Percentiles rank a stretch among this genome's conserved stretches.
Evolutionary conservation across 1,284 basidiomycete species (phyloP).

Genomic region (Earliella scabrosa): DNA sequence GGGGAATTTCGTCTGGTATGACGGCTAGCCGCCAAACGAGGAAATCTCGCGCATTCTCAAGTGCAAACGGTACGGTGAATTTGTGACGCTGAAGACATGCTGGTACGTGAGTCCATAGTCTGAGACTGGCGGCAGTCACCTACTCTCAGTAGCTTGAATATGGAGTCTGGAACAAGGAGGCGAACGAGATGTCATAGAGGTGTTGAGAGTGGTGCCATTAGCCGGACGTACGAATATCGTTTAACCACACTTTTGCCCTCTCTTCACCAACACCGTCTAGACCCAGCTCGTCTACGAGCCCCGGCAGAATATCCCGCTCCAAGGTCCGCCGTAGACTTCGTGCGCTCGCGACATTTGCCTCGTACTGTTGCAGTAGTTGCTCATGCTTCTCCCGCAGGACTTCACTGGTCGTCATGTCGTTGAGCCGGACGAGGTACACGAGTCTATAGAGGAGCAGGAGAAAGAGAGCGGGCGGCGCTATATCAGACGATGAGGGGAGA

Average conservation of each 20-base stretch:
- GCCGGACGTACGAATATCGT: slow-evolving; percentile 47
- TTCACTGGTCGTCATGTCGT: slow-evolving; percentile 23
- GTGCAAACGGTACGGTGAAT: slow-evolving; percentile 65
- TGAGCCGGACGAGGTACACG: background rate
- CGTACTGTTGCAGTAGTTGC: slow-evolving; percentile 39
- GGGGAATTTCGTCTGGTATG: slow-evolving; percentile 42
- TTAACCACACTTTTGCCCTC: slow-evolving; percentile 63
- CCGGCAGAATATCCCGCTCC: slow-evolving; percentile 59
- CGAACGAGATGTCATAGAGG: background rate
- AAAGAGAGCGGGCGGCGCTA: background rate
- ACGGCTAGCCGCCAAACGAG: slow-evolving; percentile 62
- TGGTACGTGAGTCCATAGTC: too few species aligned
- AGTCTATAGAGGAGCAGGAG: background rate
- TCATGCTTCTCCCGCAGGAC: slow-evolving; percentile 27
- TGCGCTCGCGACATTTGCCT: slow-evolving; percentile 49
- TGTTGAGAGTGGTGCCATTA: background rate
- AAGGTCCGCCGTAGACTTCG: slow-evolving; percentile 52
- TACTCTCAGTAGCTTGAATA: slow-evolving; percentile 72
- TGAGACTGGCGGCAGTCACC: slow-evolving; percentile 23
- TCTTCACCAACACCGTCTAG: slow-evolving; percentile 48
- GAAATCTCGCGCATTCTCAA: slow-evolving; percentile 59
- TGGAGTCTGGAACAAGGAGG: slow-evolving; percentile 45
- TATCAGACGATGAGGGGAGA: background rate
- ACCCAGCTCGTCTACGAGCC: slow-evolving; percentile 58
- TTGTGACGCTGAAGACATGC: slow-evolving; percentile 72